Conservation (phyloP, 805 yeast genomes). For the Maudiozyma serrabonitensis region DNA sequence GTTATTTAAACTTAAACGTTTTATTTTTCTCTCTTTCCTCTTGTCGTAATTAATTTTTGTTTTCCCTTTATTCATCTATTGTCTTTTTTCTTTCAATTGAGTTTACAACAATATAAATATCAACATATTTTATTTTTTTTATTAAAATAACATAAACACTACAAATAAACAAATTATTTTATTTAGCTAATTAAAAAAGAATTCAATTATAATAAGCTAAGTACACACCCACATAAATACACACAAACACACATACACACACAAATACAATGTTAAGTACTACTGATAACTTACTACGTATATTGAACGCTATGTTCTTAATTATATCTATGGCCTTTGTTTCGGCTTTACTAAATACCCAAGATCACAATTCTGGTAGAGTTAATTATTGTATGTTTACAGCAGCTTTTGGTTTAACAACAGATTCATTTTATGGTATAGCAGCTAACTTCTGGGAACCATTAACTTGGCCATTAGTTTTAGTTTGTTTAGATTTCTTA, state of each 20-base stretch:
- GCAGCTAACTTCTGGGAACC: slow-evolving; percentile 62
- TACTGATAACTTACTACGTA: slow-evolving; percentile 70
- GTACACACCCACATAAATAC: no score
- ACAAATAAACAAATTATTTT: no score
- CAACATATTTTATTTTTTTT: no score
- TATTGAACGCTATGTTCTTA: slow-evolving; percentile 62
- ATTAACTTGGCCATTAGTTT: slow-evolving; percentile 78
- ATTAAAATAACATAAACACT: no score
- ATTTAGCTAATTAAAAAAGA: no score
- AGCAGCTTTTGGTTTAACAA: slow-evolving; percentile 73
- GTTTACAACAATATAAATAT: neutral
- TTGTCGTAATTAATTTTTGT: no score
- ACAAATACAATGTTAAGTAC: slow-evolving; percentile 46
- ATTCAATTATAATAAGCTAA: no score
- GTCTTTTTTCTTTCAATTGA: neutral
- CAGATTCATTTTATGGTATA: slow-evolving; percentile 71
- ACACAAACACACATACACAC: neutral
- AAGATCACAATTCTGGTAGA: slow-evolving; percentile 50
- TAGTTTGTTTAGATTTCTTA: slow-evolving; percentile 71
- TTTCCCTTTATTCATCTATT: no score
- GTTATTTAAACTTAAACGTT: no score
- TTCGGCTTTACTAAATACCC: slow-evolving; percentile 76
- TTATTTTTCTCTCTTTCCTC: no score
- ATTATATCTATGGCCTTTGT: slow-evolving; percentile 77
- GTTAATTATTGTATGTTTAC: slow-evolving; percentile 85